These are phyloP conservation scores for Rhodotorula toruloides DNA, from an alignment of 768 basidiomycete species.

Conservation along the genomic window DNA sequence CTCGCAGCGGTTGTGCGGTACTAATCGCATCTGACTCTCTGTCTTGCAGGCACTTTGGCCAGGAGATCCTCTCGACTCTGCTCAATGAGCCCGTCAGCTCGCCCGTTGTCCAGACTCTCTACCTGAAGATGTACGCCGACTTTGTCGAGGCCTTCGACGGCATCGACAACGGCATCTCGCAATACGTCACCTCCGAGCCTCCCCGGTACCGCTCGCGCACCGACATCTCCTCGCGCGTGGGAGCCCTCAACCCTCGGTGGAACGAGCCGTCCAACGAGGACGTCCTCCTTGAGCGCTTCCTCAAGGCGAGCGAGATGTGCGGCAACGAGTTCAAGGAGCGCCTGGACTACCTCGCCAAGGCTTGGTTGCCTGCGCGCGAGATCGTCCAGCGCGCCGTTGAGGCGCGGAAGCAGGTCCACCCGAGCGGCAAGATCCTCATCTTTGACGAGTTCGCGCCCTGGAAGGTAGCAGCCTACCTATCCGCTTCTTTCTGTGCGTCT, in stretches of 20 bases:
- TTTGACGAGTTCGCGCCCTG: constrained; percentile 77
- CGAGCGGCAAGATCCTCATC: constrained; percentile 69
- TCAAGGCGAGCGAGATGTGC: constrained; percentile 69
- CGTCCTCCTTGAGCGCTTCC: constrained; percentile 73
- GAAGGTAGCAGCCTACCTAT: too few species aligned
- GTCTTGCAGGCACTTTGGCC: constrained; percentile 41
- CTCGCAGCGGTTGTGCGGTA: too few species aligned
- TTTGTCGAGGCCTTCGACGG: constrained; percentile 74
- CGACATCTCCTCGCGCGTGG: constrained; percentile 78
- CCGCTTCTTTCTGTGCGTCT: too few species aligned
- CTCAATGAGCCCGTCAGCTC: constrained; percentile 50
- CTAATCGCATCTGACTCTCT: not conserved
- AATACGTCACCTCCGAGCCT: constrained; percentile 52
- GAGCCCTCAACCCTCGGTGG: constrained; percentile 83
- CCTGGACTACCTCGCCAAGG: constrained; percentile 73
- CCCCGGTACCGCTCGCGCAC: constrained; percentile 64
- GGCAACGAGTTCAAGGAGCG: constrained; percentile 77
- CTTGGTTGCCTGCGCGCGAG: constrained; percentile 88
- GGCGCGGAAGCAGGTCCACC: constrained; percentile 59
- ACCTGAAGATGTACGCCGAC: constrained; percentile 88
- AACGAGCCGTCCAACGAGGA: constrained; percentile 68
- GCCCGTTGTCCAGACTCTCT: constrained; percentile 65
- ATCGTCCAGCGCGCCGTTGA: constrained; percentile 61
- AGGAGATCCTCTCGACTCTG: constrained; percentile 68
- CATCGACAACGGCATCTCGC: constrained; percentile 88